Evolutionary conservation across 164 flowering plant species (phyloP).

Genomic region (Macadamia integrifolia): DNA sequence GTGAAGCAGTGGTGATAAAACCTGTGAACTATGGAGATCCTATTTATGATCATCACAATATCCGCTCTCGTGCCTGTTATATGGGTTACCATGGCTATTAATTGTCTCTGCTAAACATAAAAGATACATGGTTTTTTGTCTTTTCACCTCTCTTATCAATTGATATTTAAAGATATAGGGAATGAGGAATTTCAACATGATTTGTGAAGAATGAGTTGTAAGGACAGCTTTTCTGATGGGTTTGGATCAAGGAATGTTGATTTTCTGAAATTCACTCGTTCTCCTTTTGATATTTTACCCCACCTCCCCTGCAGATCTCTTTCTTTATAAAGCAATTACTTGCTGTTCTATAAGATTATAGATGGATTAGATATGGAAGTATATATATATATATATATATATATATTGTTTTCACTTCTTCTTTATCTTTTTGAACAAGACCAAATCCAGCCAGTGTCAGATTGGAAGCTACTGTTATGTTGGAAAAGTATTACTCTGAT

Average conservation of each 20-base stretch:
- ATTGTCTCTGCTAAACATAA: slow-evolving; percentile 13
- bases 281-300: too few species aligned
- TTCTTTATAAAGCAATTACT: too few species aligned
- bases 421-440: too few species aligned
- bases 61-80: slow-evolving; percentile 39
- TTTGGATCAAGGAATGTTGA: not conserved
- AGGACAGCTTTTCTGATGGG: slow-evolving; percentile 8
- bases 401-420: too few species aligned
- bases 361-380: too few species aligned
- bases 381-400: too few species aligned
- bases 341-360: too few species aligned
- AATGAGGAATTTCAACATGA: slow-evolving; percentile 1
- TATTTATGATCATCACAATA: slow-evolving; percentile 36
- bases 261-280: not conserved
- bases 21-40: slow-evolving; percentile 57
- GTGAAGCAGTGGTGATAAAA: slow-evolving; percentile 44
- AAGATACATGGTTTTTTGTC: slow-evolving; percentile 13
- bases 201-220: slow-evolving; percentile 3
- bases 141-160: slow-evolving; percentile 5
- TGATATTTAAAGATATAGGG: slow-evolving; percentile 5
- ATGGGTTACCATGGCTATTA: slow-evolving; percentile 38
- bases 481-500: too few species aligned
- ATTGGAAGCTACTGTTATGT: too few species aligned
- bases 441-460: too few species aligned
- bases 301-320: too few species aligned